These are phyloP conservation scores for Albizia julibrissin DNA, from an alignment of 306 rosid species.

Conservation along the genomic window DNA sequence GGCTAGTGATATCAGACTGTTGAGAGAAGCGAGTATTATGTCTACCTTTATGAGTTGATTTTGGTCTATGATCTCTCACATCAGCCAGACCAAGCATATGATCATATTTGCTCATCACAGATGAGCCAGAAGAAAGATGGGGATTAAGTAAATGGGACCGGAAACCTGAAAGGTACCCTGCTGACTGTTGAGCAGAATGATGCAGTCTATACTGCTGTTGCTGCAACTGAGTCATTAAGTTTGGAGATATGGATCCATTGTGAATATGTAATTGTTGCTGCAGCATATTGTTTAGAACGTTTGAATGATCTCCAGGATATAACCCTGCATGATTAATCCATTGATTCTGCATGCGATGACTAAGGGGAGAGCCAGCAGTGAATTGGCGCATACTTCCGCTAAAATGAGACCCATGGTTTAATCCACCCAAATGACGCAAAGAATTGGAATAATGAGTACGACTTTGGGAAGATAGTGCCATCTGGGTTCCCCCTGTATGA, in stretches of 20 bases:
- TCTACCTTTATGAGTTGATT: slow-evolving; percentile 50
- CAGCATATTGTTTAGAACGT: slow-evolving; percentile 66
- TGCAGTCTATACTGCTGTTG: slow-evolving; percentile 55
- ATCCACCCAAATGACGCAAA: slow-evolving; percentile 49
- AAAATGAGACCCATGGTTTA: slow-evolving; percentile 47
- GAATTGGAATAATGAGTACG: slow-evolving; percentile 54
- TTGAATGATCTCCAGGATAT: slow-evolving; percentile 60
- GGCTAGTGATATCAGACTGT: slow-evolving; percentile 55
- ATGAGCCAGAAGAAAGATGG: slow-evolving; percentile 45
- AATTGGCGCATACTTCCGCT: slow-evolving; percentile 50
- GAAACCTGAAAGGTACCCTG: slow-evolving; percentile 49
- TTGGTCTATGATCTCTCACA: slow-evolving; percentile 50
- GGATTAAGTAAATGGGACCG: slow-evolving; percentile 49
- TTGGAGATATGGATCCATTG: slow-evolving; percentile 45
- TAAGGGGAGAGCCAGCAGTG: slow-evolving; percentile 50
- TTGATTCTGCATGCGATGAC: slow-evolving; percentile 46
- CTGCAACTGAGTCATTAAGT: slow-evolving; percentile 49
- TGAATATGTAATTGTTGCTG: slow-evolving; percentile 83
- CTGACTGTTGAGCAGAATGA: slow-evolving; percentile 47
- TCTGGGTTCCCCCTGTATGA: slow-evolving; percentile 46
- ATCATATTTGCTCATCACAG: slow-evolving; percentile 40
- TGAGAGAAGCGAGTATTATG: slow-evolving; percentile 47
- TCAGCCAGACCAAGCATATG: slow-evolving; percentile 42
- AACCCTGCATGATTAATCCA: slow-evolving; percentile 49
- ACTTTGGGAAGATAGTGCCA: slow-evolving; percentile 49